Percentiles rank a stretch among this genome's conserved stretches.
phyloP scores from a whole-genome alignment of 1,284 basidiomycete genomes.

The Cryptococcus jaspeensis region DNA sequence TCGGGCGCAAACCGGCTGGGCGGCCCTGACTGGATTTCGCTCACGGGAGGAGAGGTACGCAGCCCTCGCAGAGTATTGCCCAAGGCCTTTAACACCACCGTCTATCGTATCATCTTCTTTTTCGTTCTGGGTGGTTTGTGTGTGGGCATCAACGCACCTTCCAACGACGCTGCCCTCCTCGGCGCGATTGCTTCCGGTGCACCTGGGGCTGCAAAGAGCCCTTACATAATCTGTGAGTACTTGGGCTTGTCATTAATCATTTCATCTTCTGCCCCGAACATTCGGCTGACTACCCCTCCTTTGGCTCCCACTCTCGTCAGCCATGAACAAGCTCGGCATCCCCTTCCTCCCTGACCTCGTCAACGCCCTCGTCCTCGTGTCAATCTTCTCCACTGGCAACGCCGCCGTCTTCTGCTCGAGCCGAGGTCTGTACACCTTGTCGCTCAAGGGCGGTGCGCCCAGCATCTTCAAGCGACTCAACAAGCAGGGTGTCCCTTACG shows the following conservation, averaged over 20 bases:
- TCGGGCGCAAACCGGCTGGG: conserved; percentile 11
- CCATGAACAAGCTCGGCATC: conserved; percentile 47
- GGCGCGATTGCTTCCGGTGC: conserved; percentile 20
- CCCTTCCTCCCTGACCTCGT: conserved; percentile 46
- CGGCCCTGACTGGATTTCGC: conserved; percentile 32
- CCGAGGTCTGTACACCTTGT: conserved; percentile 34
- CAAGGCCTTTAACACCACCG: conserved; percentile 34
- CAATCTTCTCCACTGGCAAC: conserved; percentile 46
- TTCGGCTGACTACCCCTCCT: neutral
- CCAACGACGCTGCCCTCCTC: conserved; percentile 18
- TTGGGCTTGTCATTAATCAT: no score
- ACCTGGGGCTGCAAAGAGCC: conserved; percentile 18
- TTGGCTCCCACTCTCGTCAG: no score
- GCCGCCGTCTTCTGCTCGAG: conserved; percentile 28
- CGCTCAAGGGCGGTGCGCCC: conserved; percentile 33
- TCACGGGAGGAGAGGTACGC: conserved; percentile 27
- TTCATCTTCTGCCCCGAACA: no score
- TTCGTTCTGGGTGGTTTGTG: conserved; percentile 34
- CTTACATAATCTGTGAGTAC: conserved; percentile 32
- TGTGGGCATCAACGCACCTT: conserved; percentile 28
- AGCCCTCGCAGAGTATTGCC: conserved; percentile 37
- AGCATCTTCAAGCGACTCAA: conserved; percentile 31
- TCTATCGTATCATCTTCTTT: conserved; percentile 38
- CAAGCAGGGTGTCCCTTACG: conserved; percentile 28
- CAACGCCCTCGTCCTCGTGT: conserved; percentile 42